Conservation (phyloP, 495 filamentous ascomycete genomes). For the Talaromyces borbonicus region DNA sequence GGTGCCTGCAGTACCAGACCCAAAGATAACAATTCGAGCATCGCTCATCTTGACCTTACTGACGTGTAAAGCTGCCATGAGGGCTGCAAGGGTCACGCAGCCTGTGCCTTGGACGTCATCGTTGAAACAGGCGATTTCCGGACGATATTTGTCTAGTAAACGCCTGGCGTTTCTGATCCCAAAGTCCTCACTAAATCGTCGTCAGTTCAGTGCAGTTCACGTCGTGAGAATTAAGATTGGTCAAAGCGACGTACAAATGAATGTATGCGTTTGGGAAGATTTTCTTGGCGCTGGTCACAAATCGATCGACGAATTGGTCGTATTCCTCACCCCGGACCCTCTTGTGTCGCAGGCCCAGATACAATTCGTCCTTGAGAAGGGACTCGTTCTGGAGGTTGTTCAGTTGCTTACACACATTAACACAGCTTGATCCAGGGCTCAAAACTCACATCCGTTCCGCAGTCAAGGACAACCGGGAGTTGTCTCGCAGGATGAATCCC, state of each 20-base stretch:
- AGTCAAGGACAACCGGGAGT: constrained; percentile 77
- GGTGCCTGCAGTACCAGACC: constrained; percentile 76
- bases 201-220: constrained; percentile 3
- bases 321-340: constrained; percentile 64
- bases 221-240: no score
- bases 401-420: not conserved
- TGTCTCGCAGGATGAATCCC: constrained; percentile 75
- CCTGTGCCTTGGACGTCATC: constrained; percentile 90
- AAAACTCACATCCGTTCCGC: constrained; percentile 58
- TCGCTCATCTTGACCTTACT: constrained; percentile 56
- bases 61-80: constrained; percentile 64
- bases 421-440: not conserved
- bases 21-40: constrained; percentile 63
- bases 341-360: constrained; percentile 62
- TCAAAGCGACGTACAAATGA: constrained; percentile 48
- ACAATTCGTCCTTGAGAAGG: constrained; percentile 69
- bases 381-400: constrained; percentile 47
- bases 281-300: constrained; percentile 56
- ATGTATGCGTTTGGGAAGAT: constrained; percentile 74
- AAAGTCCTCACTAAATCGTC: constrained; percentile 42
- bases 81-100: constrained; percentile 73
- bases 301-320: constrained; percentile 66
- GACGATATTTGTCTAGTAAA: constrained; percentile 64
- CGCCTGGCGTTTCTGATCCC: constrained; percentile 49
- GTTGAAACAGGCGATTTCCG: constrained; percentile 75